Percentiles rank a stretch among this genome's conserved stretches.
Conservation (phyloP, 805 yeast species). For the Zygoascus ofunaensis region DNA sequence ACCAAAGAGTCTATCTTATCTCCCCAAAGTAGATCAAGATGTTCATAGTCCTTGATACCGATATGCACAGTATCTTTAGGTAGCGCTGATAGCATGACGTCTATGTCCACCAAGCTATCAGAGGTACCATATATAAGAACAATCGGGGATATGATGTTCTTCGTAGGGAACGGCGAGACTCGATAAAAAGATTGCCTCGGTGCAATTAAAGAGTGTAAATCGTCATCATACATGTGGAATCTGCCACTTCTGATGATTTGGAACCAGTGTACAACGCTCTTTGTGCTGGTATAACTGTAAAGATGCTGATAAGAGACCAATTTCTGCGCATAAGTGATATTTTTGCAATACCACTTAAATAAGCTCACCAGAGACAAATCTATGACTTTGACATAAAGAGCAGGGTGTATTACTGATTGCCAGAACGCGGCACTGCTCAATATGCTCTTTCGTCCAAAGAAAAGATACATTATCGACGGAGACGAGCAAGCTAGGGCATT, state of each 20-base stretch:
- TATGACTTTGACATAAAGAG: slow-evolving; percentile 59
- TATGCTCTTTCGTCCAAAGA: slow-evolving; percentile 68
- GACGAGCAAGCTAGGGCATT: slow-evolving; percentile 68
- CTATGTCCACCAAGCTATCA: slow-evolving; percentile 83
- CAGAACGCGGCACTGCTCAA: slow-evolving; percentile 72
- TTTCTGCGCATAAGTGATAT: slow-evolving; percentile 68
- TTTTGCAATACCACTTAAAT: slow-evolving; percentile 70
- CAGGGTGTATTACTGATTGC: slow-evolving; percentile 70
- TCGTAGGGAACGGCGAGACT: slow-evolving; percentile 55
- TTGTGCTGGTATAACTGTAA: slow-evolving; percentile 86
- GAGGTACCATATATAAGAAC: slow-evolving; percentile 66
- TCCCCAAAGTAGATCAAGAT: slow-evolving; percentile 88
- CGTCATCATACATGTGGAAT: slow-evolving; percentile 87
- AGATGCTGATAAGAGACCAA: slow-evolving; percentile 74
- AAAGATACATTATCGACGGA: slow-evolving; percentile 57
- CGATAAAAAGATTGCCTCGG: slow-evolving; percentile 34
- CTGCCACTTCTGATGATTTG: slow-evolving; percentile 69
- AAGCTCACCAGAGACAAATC: slow-evolving; percentile 59
- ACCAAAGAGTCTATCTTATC: slow-evolving; percentile 39
- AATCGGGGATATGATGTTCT: slow-evolving; percentile 62
- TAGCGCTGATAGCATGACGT: slow-evolving; percentile 58
- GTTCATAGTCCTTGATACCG: slow-evolving; percentile 69
- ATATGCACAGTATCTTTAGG: slow-evolving; percentile 42
- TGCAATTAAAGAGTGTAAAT: slow-evolving; percentile 16
- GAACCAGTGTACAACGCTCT: slow-evolving; percentile 93